Conservation (phyloP, 2,329 filamentous ascomycete genomes). For the Mycosphaerelloides madeirae region DNA sequence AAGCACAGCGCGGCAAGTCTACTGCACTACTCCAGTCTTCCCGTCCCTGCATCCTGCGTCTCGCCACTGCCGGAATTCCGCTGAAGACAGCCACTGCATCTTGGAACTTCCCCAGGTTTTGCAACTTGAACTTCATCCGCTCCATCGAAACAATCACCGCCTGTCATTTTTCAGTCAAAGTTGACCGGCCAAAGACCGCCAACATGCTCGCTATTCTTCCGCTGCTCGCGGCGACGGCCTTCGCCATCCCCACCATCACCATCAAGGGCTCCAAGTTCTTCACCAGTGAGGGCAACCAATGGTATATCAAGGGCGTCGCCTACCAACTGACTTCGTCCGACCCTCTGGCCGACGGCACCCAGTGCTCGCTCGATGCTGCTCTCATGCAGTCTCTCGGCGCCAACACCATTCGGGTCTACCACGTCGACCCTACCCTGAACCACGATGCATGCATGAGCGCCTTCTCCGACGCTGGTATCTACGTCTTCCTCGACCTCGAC, state of each 20-base stretch:
- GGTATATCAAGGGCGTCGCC: conserved; percentile 67
- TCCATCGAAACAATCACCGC: too few relatives aligned
- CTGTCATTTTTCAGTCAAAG: too few relatives aligned
- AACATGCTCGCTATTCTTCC: neutral
- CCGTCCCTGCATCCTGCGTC: too few relatives aligned
- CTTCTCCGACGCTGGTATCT: conserved; percentile 76
- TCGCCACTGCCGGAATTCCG: too few relatives aligned
- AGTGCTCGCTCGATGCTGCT: conserved; percentile 69
- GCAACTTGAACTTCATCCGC: too few relatives aligned
- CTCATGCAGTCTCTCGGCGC: conserved; percentile 77
- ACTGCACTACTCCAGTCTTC: too few relatives aligned
- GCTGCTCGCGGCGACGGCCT: conserved; percentile 26
- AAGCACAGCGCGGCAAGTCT: too few relatives aligned
- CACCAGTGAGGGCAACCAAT: conserved; percentile 72
- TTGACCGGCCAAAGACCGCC: neutral
- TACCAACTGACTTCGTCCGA: conserved; percentile 58
- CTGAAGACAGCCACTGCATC: too few relatives aligned
- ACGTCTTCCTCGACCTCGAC: conserved; percentile 78
- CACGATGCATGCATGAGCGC: conserved; percentile 77
- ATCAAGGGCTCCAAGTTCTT: conserved; percentile 79
- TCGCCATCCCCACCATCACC: conserved; percentile 53
- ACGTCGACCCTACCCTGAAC: conserved; percentile 67
- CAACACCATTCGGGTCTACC: conserved; percentile 84
- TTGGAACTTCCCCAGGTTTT: too few relatives aligned
- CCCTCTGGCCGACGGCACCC: conserved; percentile 68